A percentile compares a stretch with the other conserved stretches of the same genome.
phyloP scores from a whole-genome alignment of 805 yeast genomes.

The Yamadazyma nakazawae region DNA sequence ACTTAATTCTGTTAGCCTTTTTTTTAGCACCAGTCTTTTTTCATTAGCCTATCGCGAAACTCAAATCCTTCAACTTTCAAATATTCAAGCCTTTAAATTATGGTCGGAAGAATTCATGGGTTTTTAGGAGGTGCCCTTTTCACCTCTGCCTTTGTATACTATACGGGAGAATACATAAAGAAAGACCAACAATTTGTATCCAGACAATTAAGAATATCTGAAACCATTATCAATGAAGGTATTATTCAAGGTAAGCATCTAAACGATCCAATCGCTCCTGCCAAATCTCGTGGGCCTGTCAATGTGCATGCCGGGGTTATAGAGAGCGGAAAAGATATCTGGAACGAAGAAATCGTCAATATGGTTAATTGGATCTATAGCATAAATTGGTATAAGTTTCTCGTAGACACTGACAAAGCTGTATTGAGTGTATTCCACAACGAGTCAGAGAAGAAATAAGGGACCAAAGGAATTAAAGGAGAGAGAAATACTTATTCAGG shows the following conservation, averaged over 20 bases:
- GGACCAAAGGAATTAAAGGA: no score
- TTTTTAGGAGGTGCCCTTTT: slow-evolving; percentile 53
- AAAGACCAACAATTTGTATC: slow-evolving; percentile 46
- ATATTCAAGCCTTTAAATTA: slow-evolving; percentile 8
- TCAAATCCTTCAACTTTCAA: not conserved
- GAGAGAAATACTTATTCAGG: no score
- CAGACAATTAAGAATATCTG: slow-evolving; percentile 45
- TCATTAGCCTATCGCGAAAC: slow-evolving; percentile 4
- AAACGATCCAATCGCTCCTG: slow-evolving; percentile 41
- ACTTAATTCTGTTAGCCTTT: no score
- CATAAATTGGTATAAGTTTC: slow-evolving; percentile 42
- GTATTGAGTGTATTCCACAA: not conserved
- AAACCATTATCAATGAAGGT: slow-evolving; percentile 49
- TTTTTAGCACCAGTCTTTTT: not conserved
- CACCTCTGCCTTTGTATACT: slow-evolving; percentile 59
- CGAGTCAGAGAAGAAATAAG: not conserved
- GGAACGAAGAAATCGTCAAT: slow-evolving; percentile 71
- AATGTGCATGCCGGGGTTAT: slow-evolving; percentile 19
- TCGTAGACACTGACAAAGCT: not conserved
- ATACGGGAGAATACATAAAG: slow-evolving; percentile 55
- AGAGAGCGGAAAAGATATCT: slow-evolving; percentile 71
- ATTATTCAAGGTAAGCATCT: slow-evolving; percentile 49
- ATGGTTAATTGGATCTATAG: slow-evolving; percentile 63
- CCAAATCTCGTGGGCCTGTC: slow-evolving; percentile 12
- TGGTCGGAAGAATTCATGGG: slow-evolving; percentile 45